Base-by-base conservation (phyloP, 2,329 filamentous ascomycete species). In the Grosmannia serpens region DNA sequence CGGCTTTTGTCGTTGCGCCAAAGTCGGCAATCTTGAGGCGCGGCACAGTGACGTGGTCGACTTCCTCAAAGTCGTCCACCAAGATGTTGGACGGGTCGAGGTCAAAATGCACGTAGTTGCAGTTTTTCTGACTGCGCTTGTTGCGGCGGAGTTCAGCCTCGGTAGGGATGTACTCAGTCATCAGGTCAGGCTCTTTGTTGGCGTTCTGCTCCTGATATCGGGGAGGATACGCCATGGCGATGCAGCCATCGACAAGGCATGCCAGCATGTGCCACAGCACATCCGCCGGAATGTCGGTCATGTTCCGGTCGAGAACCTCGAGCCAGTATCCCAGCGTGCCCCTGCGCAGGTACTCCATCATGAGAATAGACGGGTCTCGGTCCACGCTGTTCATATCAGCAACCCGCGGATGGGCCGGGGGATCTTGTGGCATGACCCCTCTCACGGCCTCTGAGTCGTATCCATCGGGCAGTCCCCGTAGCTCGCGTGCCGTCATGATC, bases 91-190 rank as follows among this genome's bases (percentile, higher is more conserved):
- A 55, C 51, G 63, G 60, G 58, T 64, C 61, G 27, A 64, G 55
- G 59, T 55, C 60, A 56, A 66, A 59, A 61, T 64, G 64, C 56
- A 62, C 63, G 49, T 61, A 56, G 62, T 63, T 57, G 51, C 61
- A 44, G 31, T 33, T 6, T 53, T 55, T 55, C 4, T 55, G 6
- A 15, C 20, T 13, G 38, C 38, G 24, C 24, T 4, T 41, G 20
- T 41, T 35, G 3, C 26, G 56, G 3, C 15, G 24, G 22, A 51
- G 22, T 47, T 52, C 51, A 1, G 31, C 33, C 8, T 54, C 49
- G 29, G 20, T 22, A 15, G 52, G 46, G 7, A 35, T 13, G 17
- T 49, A 29, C 44, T 51, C 44, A 8, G 15, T 10, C 44, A 38
- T 26, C 17, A 31, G 47, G 17, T 47, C 52, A 26, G n/a, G 27